phyloP scores from a whole-genome alignment of 306 rosid genomes.

The Cicer yamashitae region DNA sequence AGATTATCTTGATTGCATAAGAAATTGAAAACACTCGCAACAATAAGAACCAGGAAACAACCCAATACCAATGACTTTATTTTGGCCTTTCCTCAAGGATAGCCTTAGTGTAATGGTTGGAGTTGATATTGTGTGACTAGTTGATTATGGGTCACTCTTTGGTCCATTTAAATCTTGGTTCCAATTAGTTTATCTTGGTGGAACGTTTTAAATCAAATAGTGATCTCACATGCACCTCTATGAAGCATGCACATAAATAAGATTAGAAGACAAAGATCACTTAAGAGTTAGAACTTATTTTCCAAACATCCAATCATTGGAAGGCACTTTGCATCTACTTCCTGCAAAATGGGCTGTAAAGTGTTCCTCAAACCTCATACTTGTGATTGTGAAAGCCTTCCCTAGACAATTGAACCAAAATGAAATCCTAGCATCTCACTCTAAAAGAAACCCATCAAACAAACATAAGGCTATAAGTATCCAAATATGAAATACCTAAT shows the following conservation, averaged over 20 bases:
- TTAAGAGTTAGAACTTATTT: not conserved
- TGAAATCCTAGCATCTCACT: slow-evolving; percentile 33
- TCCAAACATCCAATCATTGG: slow-evolving; percentile 2
- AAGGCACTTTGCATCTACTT: slow-evolving; percentile 17
- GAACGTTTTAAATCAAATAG: not conserved
- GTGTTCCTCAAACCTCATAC: slow-evolving; percentile 6
- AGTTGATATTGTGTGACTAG: not conserved
- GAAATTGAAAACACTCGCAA: not conserved
- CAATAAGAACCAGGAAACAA: not conserved
- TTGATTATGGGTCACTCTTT: not conserved
- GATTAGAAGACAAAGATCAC: not conserved
- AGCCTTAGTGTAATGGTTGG: not conserved
- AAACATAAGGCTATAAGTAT: slow-evolving; percentile 1
- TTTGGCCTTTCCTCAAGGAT: not conserved
- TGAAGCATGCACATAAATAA: slow-evolving; percentile 6
- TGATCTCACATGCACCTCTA: not conserved
- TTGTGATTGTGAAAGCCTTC: slow-evolving; percentile 22
- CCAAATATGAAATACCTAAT: slow-evolving; percentile 25
- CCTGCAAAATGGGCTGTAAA: slow-evolving; percentile 1
- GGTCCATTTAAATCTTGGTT: slow-evolving; percentile 1
- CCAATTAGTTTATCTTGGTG: not conserved
- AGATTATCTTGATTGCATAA: slow-evolving; percentile 6
- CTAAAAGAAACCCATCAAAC: slow-evolving; percentile 13
- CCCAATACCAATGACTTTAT: not conserved
- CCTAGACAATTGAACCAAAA: slow-evolving; percentile 12